Base-by-base conservation (phyloP, 768 basidiomycete species). In the Kwoniella botswanensis region DNA sequence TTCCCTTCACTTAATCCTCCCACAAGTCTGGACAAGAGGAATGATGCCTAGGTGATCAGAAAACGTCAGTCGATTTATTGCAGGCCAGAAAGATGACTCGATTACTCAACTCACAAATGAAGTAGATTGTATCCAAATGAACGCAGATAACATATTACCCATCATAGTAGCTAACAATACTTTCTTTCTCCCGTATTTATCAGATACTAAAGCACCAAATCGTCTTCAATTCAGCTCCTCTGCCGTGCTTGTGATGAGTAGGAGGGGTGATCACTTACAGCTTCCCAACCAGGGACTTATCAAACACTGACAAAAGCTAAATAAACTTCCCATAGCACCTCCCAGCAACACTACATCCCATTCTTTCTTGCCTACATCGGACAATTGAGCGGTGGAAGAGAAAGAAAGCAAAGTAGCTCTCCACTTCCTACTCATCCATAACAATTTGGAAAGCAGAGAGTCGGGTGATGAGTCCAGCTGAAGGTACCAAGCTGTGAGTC, bases 311-410 rank as follows among this genome's bases (percentile, higher is more conserved):
- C 84, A 84, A 41, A 84, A 71, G 42, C 79, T 81, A 71, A 79
- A 81, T 62, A 82, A 63, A 41, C 80, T 80, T 2, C 95, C 95
- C 91, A 97, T 93, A 52, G 96, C 86, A 2, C 95, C 95, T 43
- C 94, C 94, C n/a, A 99, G 87, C 26, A 98, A 87, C 17, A 98
- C 94, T 17, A 98, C 86, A 79, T 99, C 96, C 94, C 95, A 97
- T 87, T 88, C 88, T 79, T 89, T 84, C 24, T 67, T 66, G 3
- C 50, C 61, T 29, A 54, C 63, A 61, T 56, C 41, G 56, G 29
- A 41, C 26, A 43, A 18, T 17, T 15, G 18, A 21, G 12, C 21
- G 53, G 2, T 24, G 22, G 52, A 64, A 5, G 58, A 29, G 53
- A 57, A 90, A 1, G 72, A 71, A 0, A 74, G 68, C 56, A 94